Conservation (phyloP, 371 early-diverging fungal species). For the Lichtheimia corymbifera region DNA sequence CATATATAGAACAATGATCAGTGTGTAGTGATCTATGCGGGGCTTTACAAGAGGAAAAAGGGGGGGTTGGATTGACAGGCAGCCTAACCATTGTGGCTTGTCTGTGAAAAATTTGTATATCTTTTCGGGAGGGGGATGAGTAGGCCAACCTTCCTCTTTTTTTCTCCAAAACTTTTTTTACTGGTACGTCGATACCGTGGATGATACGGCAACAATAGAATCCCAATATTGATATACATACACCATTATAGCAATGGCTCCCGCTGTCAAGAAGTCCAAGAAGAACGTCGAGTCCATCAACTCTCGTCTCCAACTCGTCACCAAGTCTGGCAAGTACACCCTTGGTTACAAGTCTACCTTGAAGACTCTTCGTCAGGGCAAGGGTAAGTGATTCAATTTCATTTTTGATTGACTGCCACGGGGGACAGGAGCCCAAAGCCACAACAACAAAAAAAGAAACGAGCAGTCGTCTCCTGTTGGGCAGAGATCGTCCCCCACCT, state of each 20-base stretch:
- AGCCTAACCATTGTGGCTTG: too few species aligned
- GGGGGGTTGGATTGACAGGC: too few species aligned
- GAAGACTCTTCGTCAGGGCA: constrained; percentile 95
- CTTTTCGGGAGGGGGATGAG: too few species aligned
- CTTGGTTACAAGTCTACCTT: constrained; percentile 98
- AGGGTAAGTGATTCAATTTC: constrained; percentile 65
- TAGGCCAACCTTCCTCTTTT: too few species aligned
- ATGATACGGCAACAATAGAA: too few species aligned
- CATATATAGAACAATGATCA: too few species aligned
- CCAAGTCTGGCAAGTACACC: constrained; percentile 98
- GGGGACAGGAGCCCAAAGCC: constrained; percentile 38
- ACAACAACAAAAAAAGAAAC: background rate
- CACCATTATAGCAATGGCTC: constrained; percentile 39
- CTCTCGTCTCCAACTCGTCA: constrained; percentile 96
- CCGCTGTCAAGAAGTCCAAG: constrained; percentile 64
- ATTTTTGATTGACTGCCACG: constrained; percentile 11
- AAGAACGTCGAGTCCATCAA: constrained; percentile 93
- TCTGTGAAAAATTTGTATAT: too few species aligned
- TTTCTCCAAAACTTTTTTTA: too few species aligned
- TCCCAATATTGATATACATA: too few species aligned
- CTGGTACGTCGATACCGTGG: too few species aligned
- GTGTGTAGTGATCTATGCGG: too few species aligned
- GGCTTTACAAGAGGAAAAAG: too few species aligned
- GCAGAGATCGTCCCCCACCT: constrained; percentile 47
- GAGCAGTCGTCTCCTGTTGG: constrained; percentile 17